Conservation (phyloP, 164 flowering plant genomes). For the Magnolia sinica region DNA sequence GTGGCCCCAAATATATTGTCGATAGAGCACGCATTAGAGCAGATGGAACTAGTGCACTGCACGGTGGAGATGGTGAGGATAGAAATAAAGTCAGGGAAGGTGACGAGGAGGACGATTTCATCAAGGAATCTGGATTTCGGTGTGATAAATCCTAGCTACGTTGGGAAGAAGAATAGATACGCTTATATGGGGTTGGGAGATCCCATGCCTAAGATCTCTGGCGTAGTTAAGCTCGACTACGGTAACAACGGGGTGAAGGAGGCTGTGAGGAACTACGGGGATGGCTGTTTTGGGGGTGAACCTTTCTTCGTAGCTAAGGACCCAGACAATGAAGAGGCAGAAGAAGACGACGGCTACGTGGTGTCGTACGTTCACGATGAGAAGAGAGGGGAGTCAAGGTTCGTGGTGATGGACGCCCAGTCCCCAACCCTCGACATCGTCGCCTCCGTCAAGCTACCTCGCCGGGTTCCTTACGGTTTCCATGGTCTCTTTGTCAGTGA, state of each 20-base stretch:
- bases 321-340: slow-evolving; percentile 30
- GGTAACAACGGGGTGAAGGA: slow-evolving; percentile 13
- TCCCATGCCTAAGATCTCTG: slow-evolving; percentile 62
- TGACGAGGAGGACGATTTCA: slow-evolving; percentile 47
- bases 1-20: slow-evolving; percentile 61
- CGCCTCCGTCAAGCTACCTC: slow-evolving; percentile 65
- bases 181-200: slow-evolving; percentile 59
- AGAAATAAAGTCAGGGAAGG: slow-evolving; percentile 43
- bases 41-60: slow-evolving; percentile 55
- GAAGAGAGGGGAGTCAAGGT: slow-evolving; percentile 49
- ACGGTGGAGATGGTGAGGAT: slow-evolving; percentile 61
- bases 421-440: slow-evolving; percentile 67
- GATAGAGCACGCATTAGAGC: slow-evolving; percentile 54
- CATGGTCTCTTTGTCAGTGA: slow-evolving; percentile 74
- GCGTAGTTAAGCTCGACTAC: slow-evolving; percentile 69
- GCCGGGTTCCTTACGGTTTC: slow-evolving; percentile 79
- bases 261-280: slow-evolving; percentile 40
- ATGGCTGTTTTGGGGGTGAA: slow-evolving; percentile 74
- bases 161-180: slow-evolving; percentile 50
- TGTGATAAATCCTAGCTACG: slow-evolving; percentile 51
- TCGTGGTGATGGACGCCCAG: slow-evolving; percentile 79
- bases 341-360: slow-evolving; percentile 79
- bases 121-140: slow-evolving; percentile 60
- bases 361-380: slow-evolving; percentile 57
- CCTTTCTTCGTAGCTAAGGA: slow-evolving; percentile 64